A percentile compares a stretch with the other conserved stretches of the same genome.
These are phyloP conservation scores for Cyclostephanos tholiformis DNA, from an alignment of 108 stramenopile genomes.

Conservation along the genomic window DNA sequence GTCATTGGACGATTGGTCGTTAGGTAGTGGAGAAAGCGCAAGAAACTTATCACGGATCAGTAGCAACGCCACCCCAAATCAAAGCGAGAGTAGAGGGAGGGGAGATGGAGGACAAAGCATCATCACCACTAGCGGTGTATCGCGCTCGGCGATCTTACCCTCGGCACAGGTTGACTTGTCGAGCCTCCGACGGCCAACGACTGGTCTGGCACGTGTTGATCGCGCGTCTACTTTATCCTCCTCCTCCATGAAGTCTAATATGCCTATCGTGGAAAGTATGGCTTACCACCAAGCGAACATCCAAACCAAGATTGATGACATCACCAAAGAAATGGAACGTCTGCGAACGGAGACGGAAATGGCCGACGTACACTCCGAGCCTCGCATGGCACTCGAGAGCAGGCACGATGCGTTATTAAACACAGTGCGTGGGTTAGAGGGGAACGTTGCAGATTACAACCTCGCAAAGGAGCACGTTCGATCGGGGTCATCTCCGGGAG, in stretches of 20 bases:
- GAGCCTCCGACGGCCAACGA: constrained; percentile 21
- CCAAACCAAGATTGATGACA: constrained; percentile 27
- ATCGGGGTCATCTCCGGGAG: constrained; percentile 18
- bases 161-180: constrained; percentile 8
- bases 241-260: background rate
- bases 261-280: constrained; percentile 21
- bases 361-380: constrained; percentile 19
- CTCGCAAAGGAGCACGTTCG: constrained; percentile 22
- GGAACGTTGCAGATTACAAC: constrained; percentile 22
- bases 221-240: background rate
- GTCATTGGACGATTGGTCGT: constrained; percentile 4
- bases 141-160: constrained; percentile 2
- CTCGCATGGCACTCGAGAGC: constrained; percentile 14
- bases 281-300: constrained; percentile 25
- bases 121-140: background rate
- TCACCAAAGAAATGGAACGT: constrained; percentile 20
- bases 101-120: constrained; percentile 5
- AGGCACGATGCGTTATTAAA: constrained; percentile 12
- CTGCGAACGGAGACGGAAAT: constrained; percentile 26
- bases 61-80: background rate
- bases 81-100: background rate
- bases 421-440: constrained; percentile 21
- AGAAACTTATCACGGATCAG: background rate
- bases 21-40: background rate
- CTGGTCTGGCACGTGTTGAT: constrained; percentile 30